Evolutionary conservation across 1,139 yeast species (phyloP).

Genomic region (Hanseniaspora uvarum): DNA sequence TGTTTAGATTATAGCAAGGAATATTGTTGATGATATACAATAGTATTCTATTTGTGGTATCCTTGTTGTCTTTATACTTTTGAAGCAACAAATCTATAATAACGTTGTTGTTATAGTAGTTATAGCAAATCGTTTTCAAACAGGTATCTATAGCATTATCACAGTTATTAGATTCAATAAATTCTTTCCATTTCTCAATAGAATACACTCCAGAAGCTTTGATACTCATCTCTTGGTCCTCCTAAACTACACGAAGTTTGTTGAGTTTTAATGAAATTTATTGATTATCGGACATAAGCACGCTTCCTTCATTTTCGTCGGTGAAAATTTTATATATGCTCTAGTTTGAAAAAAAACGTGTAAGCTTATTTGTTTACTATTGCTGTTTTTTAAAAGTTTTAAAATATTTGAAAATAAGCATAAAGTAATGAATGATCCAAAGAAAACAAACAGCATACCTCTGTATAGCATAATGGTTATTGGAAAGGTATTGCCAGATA

Average conservation of each 20-base stretch:
- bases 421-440: background rate
- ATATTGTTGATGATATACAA: background rate
- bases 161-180: background rate
- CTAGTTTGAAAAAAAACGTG: background rate
- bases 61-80: background rate
- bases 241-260: too few relatives aligned
- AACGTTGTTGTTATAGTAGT: conserved; percentile 5
- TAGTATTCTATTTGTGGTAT: background rate
- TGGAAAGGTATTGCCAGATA: conserved; percentile 11
- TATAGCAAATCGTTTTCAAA: background rate
- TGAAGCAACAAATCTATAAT: background rate
- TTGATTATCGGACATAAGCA: background rate
- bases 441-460: background rate
- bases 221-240: background rate
- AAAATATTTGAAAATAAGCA: too few relatives aligned
- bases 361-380: background rate
- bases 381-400: too few relatives aligned
- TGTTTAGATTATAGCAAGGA: conserved; percentile 7
- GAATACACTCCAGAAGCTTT: background rate
- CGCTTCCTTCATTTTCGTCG: too few relatives aligned
- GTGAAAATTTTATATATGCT: too few relatives aligned
- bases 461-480: conserved; percentile 7
- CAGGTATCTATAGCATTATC: background rate
- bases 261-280: background rate
- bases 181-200: background rate